Percentiles rank a stretch among this genome's conserved stretches.
phyloP scores from a whole-genome alignment of 139 green algal species.

The Monoraphidium neglectum region DNA sequence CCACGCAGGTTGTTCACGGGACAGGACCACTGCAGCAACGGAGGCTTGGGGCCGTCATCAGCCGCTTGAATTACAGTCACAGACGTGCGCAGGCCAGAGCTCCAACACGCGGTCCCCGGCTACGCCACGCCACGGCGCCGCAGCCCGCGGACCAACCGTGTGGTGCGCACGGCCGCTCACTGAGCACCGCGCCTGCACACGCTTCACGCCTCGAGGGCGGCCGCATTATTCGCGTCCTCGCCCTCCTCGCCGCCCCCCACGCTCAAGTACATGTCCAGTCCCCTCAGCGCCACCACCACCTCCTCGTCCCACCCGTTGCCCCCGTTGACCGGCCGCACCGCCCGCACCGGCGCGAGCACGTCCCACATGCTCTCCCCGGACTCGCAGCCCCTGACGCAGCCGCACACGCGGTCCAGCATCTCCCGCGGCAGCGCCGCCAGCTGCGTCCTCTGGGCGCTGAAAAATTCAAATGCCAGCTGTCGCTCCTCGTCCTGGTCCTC shows the following conservation, averaged over 20 bases:
- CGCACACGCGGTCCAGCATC: constrained; percentile 37
- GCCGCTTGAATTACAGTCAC: no score
- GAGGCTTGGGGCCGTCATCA: no score
- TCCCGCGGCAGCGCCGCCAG: constrained; percentile 44
- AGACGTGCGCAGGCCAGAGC: no score
- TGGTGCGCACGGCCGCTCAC: no score
- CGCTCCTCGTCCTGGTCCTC: constrained; percentile 14
- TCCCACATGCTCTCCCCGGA: background rate
- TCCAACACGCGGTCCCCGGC: no score
- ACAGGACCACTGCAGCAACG: no score
- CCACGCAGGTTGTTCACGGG: no score
- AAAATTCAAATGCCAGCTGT: constrained; percentile 36
- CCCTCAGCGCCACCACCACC: constrained; percentile 32
- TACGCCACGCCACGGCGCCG: no score
- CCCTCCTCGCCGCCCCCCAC: background rate
- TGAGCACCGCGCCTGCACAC: no score
- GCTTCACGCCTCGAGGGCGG: no score
- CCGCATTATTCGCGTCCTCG: no score
- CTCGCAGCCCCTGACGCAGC: background rate
- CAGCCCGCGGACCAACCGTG: no score
- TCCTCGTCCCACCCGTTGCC: constrained; percentile 35
- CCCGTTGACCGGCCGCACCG: constrained; percentile 34
- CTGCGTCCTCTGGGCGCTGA: constrained; percentile 43
- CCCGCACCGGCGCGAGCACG: constrained; percentile 28
- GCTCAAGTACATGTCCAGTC: constrained; percentile 46